These are phyloP conservation scores for Candida nitratophila DNA, from an alignment of 805 yeast genomes.

Conservation along the genomic window DNA sequence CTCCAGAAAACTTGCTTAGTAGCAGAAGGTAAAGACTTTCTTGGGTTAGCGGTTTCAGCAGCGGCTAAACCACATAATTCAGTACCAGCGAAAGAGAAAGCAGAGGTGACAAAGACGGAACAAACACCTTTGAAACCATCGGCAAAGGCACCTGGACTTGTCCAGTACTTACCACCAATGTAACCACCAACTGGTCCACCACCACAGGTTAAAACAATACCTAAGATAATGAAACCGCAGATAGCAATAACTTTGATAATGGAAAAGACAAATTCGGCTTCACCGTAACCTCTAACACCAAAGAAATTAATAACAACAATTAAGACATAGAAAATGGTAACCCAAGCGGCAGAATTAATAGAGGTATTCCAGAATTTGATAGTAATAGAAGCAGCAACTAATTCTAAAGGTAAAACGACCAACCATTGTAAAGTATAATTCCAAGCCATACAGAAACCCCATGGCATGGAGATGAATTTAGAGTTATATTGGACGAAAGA, in stretches of 20 bases:
- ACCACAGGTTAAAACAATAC: slow-evolving; percentile 51
- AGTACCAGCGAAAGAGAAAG: slow-evolving; percentile 60
- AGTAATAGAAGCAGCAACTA: slow-evolving; percentile 49
- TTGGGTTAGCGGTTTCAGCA: slow-evolving; percentile 57
- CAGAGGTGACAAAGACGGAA: slow-evolving; percentile 54
- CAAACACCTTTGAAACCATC: slow-evolving; percentile 56
- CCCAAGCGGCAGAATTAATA: slow-evolving; percentile 48
- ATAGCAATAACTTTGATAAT: slow-evolving; percentile 50
- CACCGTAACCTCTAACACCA: slow-evolving; percentile 65
- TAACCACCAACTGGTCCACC: slow-evolving; percentile 55
- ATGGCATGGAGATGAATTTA: slow-evolving; percentile 49
- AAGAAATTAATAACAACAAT: slow-evolving; percentile 47
- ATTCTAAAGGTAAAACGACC: slow-evolving; percentile 45
- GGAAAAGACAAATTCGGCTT: slow-evolving; percentile 56
- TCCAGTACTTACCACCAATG: slow-evolving; percentile 56
- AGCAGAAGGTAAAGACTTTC: slow-evolving; percentile 55
- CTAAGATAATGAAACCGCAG: slow-evolving; percentile 49
- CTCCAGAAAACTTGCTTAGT: slow-evolving; percentile 63
- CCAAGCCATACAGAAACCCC: slow-evolving; percentile 60
- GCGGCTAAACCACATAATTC: slow-evolving; percentile 62
- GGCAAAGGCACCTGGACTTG: slow-evolving; percentile 51
- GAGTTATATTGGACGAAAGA: slow-evolving; percentile 54
- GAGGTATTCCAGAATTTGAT: slow-evolving; percentile 39
- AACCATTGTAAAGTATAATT: slow-evolving; percentile 51
- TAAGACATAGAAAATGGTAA: slow-evolving; percentile 45